Evolutionary conservation across 1,284 basidiomycete genomes (phyloP).

Genomic region (Xerocomus nothofagi): DNA sequence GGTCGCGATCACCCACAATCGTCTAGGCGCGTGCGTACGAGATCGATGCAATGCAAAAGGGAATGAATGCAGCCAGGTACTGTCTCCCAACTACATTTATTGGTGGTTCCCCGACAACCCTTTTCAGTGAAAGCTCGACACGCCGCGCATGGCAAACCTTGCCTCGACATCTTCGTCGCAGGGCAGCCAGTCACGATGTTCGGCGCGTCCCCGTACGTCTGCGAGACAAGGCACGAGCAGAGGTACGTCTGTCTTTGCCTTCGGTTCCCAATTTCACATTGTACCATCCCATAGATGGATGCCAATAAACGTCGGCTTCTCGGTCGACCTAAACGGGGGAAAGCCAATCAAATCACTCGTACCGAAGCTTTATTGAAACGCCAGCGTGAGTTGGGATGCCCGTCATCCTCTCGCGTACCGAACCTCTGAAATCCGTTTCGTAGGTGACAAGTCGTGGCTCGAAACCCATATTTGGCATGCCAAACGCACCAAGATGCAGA

Average conservation of each 20-base stretch:
- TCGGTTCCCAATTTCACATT: conserved; percentile 5
- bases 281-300: conserved; percentile 64
- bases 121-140: conserved; percentile 56
- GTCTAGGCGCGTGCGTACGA: conserved; percentile 80
- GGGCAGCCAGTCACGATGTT: conserved; percentile 91
- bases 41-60: conserved; percentile 82
- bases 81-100: conserved; percentile 9
- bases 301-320: conserved; percentile 58
- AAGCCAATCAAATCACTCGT: conserved; percentile 47
- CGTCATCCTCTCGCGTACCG: not conserved
- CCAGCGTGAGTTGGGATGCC: conserved; percentile 52
- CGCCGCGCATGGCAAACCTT: conserved; percentile 89
- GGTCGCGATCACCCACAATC: not conserved
- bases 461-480: conserved; percentile 95
- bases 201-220: conserved; percentile 83
- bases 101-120: conserved; percentile 1
- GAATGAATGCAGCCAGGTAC: conserved; percentile 81
- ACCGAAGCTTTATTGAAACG: conserved; percentile 61
- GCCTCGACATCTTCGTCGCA: conserved; percentile 82
- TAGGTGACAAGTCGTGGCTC: conserved; percentile 85
- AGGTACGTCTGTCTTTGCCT: conserved; percentile 51
- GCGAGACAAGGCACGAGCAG: conserved; percentile 74
- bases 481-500: conserved; percentile 90
- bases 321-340: conserved; percentile 58
- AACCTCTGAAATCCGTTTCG: not conserved